Conservation (phyloP, 805 yeast species). For the Sugiyamaella floridensis region DNA sequence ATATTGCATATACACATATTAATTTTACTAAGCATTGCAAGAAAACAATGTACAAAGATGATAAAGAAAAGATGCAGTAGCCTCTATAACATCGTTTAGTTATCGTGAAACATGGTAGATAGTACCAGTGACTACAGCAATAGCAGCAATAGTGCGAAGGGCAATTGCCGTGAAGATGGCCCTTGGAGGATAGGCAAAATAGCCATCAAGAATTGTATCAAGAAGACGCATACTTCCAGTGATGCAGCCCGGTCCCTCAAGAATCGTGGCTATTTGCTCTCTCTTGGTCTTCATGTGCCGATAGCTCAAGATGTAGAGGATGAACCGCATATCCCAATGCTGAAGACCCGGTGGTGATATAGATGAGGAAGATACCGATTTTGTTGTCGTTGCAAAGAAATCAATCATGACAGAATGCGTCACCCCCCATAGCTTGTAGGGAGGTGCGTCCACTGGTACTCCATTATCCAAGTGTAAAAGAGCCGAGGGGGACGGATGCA, state of each 20-base stretch:
- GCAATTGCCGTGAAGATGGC: conserved; percentile 14
- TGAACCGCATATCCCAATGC: conserved; percentile 23
- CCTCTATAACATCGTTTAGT: too few species aligned
- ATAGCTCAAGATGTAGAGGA: conserved; percentile 7
- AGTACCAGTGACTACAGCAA: not conserved
- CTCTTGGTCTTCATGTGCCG: not conserved
- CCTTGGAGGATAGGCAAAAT: conserved; percentile 20
- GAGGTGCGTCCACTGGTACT: conserved; percentile 14
- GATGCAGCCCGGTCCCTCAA: not conserved
- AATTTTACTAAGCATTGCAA: too few species aligned
- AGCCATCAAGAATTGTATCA: conserved; percentile 21
- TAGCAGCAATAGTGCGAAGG: conserved; percentile 3
- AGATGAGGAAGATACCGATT: not conserved
- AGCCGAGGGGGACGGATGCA: conserved; percentile 16
- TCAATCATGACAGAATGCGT: conserved; percentile 32
- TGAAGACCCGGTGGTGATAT: conserved; percentile 22
- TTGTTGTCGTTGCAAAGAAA: conserved; percentile 18
- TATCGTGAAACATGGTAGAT: too few species aligned
- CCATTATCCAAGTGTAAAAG: conserved; percentile 4
- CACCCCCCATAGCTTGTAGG: conserved; percentile 34
- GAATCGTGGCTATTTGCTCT: not conserved
- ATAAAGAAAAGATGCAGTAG: too few species aligned
- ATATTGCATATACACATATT: too few species aligned
- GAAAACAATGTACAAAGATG: too few species aligned
- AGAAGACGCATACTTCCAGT: conserved; percentile 22